Base-by-base conservation (phyloP, 176 grass and related monocot species). In the Rhipidocladum racemiflorum region DNA sequence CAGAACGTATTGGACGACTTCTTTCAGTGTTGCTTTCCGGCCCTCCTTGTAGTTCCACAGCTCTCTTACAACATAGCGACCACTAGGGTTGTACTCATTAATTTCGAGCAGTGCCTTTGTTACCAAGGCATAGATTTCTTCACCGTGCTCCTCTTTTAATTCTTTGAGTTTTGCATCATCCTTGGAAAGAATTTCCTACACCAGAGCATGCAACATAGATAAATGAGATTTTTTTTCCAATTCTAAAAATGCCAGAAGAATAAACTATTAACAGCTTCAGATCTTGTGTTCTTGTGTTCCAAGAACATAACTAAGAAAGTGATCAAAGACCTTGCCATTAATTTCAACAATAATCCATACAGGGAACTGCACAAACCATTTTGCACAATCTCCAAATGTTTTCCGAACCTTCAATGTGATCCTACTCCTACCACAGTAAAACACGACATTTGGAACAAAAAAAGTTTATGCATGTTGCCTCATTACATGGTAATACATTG, bases 61-160 rank as follows among this genome's bases (percentile, higher is more conserved):
- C 60, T 87, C 87, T 6, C 77, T 45, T 56, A 93, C 81, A n/a
- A 68, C 30, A 73, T 35, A 84, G 32, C 76, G 83, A n/a, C 55
- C 76, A 40, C 60, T 76, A 1, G 85, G 87, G 67, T 85, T 90
- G 60, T 89, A 90, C 72, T 93, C 91, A 13, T 85, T 85, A n/a
- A 93, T 81, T 70, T 93, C 91, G 30, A 87, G 28, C 27, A 93
- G 68, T 1, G 87, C 87, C 50, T 40, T 90, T 10, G 61, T 76
- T 35, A 93, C 87, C 57, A 82, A 73, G 7, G 30, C 25, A 82
- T 78, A 85, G 10, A 72, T 76, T 46, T 89, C 87, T 81, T 85
- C 70, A 29, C 85, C 84, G 8, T 85, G 6, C 28, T 69, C 56
- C 39, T 90, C 71, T 44, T 86, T 90, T 36, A 93, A 62, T 18